phyloP scores from a whole-genome alignment of 2,329 filamentous ascomycete species.

The Nothopassalora personata region DNA sequence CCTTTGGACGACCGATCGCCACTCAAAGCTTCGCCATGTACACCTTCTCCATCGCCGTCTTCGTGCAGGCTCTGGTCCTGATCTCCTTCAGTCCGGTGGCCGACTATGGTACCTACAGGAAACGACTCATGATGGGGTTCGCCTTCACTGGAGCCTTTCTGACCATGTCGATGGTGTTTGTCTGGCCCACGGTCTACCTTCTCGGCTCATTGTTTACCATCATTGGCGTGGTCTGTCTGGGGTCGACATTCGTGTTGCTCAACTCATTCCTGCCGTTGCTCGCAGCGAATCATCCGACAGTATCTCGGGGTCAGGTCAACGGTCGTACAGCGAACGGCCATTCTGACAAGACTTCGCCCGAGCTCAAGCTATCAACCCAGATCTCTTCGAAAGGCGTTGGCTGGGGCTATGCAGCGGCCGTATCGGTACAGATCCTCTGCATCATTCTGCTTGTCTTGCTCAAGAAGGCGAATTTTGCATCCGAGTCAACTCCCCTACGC shows the following conservation, averaged over 20 bases:
- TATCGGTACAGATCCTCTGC: conserved; percentile 71
- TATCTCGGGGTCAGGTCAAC: conserved; percentile 1
- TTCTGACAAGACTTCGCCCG: conserved; percentile 45
- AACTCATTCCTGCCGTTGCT: conserved; percentile 89
- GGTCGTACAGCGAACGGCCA: background rate
- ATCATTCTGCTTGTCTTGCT: conserved; percentile 65
- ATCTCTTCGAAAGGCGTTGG: conserved; percentile 88
- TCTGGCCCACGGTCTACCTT: conserved; percentile 68
- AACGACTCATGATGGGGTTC: conserved; percentile 74
- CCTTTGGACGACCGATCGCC: conserved; percentile 76
- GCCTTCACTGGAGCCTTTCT: conserved; percentile 70
- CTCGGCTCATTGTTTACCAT: conserved; percentile 75
- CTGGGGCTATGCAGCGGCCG: conserved; percentile 78
- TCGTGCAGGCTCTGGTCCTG: conserved; percentile 80
- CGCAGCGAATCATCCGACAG: conserved; percentile 69
- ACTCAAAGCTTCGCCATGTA: conserved; percentile 95
- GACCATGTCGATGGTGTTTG: conserved; percentile 76
- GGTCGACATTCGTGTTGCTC: conserved; percentile 89
- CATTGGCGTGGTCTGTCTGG: conserved; percentile 81
- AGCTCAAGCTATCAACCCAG: conserved; percentile 72
- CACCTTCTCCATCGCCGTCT: conserved; percentile 81
- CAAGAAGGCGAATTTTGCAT: conserved; percentile 56
- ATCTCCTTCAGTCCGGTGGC: conserved; percentile 90
- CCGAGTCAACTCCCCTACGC: conserved; percentile 68
- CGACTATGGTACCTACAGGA: conserved; percentile 84